Conservation (phyloP, 2,329 filamentous ascomycete species). For the Lasiodiplodia citricola region DNA sequence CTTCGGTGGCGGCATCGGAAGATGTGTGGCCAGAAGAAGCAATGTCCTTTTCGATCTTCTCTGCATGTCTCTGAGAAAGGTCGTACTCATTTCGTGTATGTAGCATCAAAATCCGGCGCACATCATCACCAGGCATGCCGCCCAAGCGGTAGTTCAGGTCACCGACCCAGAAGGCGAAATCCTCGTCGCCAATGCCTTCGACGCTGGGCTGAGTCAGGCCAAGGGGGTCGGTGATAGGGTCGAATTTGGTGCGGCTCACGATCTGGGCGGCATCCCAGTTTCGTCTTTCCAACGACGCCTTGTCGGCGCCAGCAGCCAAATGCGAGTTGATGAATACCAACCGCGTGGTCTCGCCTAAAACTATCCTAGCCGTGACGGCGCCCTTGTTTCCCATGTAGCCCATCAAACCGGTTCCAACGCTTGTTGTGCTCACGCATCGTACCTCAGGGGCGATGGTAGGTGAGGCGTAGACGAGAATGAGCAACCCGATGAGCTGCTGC, state of each 20-base stretch:
- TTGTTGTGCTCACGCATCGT: conserved; percentile 79
- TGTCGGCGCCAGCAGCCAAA: conserved; percentile 83
- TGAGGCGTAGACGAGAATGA: conserved; percentile 85
- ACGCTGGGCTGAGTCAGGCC: conserved; percentile 63
- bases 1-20: not conserved
- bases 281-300: conserved; percentile 76
- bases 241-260: conserved; percentile 74
- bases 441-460: conserved; percentile 75
- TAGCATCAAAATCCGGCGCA: conserved; percentile 79
- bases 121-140: conserved; percentile 86
- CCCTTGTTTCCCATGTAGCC: conserved; percentile 98
- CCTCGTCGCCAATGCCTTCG: conserved; percentile 83
- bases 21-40: conserved; percentile 16
- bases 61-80: conserved; percentile 22
- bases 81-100: conserved; percentile 82
- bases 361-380: conserved; percentile 77
- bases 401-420: conserved; percentile 85
- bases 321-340: conserved; percentile 92
- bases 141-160: conserved; percentile 95
- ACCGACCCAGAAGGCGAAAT: conserved; percentile 95
- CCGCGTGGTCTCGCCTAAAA: conserved; percentile 87
- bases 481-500: conserved; percentile 84
- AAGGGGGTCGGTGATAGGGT: conserved; percentile 70
- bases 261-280: conserved; percentile 92
- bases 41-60: conserved; percentile 35